phyloP scores from a whole-genome alignment of 2,329 filamentous ascomycete genomes.

The Penicillium frequentans region DNA sequence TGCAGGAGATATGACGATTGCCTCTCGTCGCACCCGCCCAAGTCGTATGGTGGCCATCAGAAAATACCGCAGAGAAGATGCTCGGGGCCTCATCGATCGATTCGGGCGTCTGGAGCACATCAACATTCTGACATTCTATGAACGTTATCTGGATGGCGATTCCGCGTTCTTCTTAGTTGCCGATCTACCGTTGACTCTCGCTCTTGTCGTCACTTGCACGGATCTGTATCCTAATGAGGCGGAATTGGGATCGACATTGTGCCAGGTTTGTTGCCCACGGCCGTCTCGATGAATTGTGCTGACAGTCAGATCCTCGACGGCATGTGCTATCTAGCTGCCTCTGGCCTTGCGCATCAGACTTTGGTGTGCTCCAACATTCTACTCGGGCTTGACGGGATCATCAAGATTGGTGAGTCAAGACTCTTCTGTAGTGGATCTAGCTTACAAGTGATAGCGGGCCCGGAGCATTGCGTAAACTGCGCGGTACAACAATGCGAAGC shows the following conservation, averaged over 20 bases:
- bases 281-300: not conserved
- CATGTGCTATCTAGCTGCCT: too few species aligned
- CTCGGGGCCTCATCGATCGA: not conserved
- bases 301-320: constrained; percentile 22
- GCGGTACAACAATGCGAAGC: not conserved
- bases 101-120: constrained; percentile 1
- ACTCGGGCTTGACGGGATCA: constrained; percentile 21
- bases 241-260: constrained; percentile 15
- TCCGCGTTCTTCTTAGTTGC: constrained; percentile 11
- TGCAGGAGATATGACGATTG: too few species aligned
- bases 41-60: too few species aligned
- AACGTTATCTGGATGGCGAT: constrained; percentile 12
- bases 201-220: constrained; percentile 8
- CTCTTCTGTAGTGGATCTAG: not conserved
- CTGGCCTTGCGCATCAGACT: constrained; percentile 21
- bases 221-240: constrained; percentile 15
- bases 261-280: constrained; percentile 8
- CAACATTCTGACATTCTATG: constrained; percentile 8
- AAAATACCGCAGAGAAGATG: constrained; percentile 2
- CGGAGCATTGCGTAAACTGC: not conserved
- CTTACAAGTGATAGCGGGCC: constrained; percentile 1
- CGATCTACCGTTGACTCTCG: constrained; percentile 17
- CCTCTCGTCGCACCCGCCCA: too few species aligned
- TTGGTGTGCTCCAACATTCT: constrained; percentile 30
- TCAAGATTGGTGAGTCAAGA: constrained; percentile 27